Evolutionary conservation across 495 filamentous ascomycete species (phyloP).

Genomic region (Podospora pseudocomata): DNA sequence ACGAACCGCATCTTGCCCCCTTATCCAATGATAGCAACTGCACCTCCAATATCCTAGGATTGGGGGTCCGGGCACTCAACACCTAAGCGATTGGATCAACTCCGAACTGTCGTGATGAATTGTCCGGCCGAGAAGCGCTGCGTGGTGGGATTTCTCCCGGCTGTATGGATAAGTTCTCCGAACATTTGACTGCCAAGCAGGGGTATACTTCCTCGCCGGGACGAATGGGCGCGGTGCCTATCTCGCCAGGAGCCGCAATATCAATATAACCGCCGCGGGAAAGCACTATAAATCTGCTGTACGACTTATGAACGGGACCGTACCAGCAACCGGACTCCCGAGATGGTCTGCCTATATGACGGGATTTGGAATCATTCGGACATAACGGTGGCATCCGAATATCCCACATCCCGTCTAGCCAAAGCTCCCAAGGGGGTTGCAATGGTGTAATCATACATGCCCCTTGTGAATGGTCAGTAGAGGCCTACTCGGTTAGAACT

Average conservation of each 20-base stretch:
- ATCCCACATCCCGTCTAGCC: neutral
- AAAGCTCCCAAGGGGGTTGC: neutral
- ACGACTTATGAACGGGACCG: neutral
- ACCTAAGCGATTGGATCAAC: neutral
- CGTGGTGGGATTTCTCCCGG: conserved; percentile 10
- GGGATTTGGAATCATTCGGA: neutral
- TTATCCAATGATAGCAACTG: neutral
- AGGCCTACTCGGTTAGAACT: neutral
- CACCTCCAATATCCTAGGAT: neutral
- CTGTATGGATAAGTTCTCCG: conserved; percentile 25
- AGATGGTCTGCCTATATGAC: neutral
- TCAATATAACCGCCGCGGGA: conserved; percentile 4
- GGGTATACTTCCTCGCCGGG: neutral
- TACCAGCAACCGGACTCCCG: conserved; percentile 12
- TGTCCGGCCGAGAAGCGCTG: neutral
- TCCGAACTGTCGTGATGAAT: neutral
- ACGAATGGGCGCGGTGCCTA: neutral
- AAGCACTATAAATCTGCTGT: conserved; percentile 23
- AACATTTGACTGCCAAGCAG: conserved; percentile 13
- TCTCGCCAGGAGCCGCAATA: neutral
- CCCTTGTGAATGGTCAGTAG: neutral
- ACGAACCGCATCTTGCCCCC: neutral
- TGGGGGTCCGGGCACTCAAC: conserved; percentile 7
- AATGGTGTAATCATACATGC: neutral
- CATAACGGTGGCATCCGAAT: neutral